These are phyloP conservation scores for Ramalina peruviana DNA, from an alignment of 495 filamentous ascomycete species.

Conservation along the genomic window DNA sequence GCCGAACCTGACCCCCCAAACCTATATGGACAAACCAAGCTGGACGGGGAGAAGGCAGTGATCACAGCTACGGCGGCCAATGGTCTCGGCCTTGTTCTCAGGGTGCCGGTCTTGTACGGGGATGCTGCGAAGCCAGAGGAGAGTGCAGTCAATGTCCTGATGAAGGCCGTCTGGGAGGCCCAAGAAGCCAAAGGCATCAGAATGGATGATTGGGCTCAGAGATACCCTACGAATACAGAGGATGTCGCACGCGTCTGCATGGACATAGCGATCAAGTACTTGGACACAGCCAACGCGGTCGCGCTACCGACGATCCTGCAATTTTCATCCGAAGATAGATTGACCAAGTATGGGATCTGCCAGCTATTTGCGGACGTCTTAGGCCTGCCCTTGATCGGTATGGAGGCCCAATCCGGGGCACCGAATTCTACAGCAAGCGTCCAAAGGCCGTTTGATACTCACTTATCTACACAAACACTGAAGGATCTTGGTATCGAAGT, in stretches of 20 bases:
- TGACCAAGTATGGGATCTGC: constrained; percentile 88
- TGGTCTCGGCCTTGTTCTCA: constrained; percentile 51
- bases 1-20: constrained; percentile 58
- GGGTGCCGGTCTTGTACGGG: constrained; percentile 86
- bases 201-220: constrained; percentile 82
- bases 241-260: constrained; percentile 73
- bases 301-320: constrained; percentile 61
- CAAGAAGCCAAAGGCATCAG: constrained; percentile 47
- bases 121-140: constrained; percentile 47
- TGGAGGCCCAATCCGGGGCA: constrained; percentile 57
- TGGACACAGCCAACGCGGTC: constrained; percentile 28
- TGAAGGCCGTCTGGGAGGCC: constrained; percentile 57
- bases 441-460: constrained; percentile 78
- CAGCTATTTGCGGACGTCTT: constrained; percentile 67
- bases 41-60: constrained; percentile 67
- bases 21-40: constrained; percentile 77
- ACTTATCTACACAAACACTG: constrained; percentile 65
- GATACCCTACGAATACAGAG: constrained; percentile 78
- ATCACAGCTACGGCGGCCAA: constrained; percentile 40
- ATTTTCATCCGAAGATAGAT: constrained; percentile 74
- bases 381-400: constrained; percentile 56
- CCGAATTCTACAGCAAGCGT: constrained; percentile 63
- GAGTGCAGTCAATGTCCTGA: constrained; percentile 70
- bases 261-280: constrained; percentile 56
- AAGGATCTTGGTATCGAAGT: constrained; percentile 67